Evolutionary conservation across 768 basidiomycete species (phyloP).

Genomic region (Leccinum imitatum): DNA sequence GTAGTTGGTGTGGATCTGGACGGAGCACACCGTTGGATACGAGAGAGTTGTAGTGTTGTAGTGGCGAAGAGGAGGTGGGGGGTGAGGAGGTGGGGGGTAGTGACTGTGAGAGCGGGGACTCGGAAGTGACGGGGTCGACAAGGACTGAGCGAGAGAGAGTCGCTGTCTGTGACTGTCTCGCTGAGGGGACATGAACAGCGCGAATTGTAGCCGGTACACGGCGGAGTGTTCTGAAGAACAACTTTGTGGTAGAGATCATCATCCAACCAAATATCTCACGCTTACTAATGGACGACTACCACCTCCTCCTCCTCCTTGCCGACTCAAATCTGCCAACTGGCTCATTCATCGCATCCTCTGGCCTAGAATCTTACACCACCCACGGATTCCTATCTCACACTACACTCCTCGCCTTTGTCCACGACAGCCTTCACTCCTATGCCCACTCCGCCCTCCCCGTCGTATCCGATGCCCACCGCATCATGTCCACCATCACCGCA

Average conservation of each 20-base stretch:
- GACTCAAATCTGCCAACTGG: constrained; percentile 97
- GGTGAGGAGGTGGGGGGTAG: background rate
- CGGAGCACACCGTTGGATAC: constrained; percentile 55
- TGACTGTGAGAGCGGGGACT: background rate
- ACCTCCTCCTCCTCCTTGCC: constrained; percentile 74
- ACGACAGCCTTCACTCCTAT: constrained; percentile 75
- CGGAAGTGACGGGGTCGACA: background rate
- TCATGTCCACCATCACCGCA: constrained; percentile 19
- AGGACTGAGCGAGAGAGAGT: background rate
- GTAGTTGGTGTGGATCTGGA: constrained; percentile 80
- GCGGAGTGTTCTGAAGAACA: background rate
- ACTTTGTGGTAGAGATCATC: background rate
- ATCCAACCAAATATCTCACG: background rate
- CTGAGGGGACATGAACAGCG: constrained; percentile 2
- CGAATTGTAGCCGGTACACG: background rate
- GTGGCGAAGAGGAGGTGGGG: constrained; percentile 16
- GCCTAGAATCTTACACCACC: constrained; percentile 84
- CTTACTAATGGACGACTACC: constrained; percentile 38
- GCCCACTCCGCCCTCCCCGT: constrained; percentile 76
- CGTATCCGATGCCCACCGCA: constrained; percentile 66
- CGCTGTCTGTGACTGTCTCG: constrained; percentile 13
- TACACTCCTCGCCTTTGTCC: constrained; percentile 56
- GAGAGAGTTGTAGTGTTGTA: constrained; percentile 46
- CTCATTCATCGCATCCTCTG: constrained; percentile 92
- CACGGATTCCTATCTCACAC: constrained; percentile 64